Evolutionary conservation across 1,284 basidiomycete genomes (phyloP), one percentile per base, ranked within the genome.

Genomic region (Ganoderma boninense): DNA sequence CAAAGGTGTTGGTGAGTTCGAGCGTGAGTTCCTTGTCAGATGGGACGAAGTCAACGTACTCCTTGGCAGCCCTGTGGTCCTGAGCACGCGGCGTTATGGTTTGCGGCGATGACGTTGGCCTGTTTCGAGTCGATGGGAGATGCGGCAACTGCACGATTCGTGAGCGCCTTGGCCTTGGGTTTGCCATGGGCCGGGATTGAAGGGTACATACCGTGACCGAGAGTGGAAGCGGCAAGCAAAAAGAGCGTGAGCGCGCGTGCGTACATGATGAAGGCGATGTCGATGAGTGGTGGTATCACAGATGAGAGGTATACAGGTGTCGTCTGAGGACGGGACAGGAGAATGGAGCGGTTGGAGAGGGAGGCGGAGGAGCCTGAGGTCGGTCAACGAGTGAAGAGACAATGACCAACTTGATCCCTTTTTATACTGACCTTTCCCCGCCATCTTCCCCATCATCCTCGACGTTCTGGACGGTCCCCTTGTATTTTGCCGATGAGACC

Each of bases 61-160:
- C 69, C 71, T 54, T 59, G 23, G 57, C 73, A 74, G 8, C 73
- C 71, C 20, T 67, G 35, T 11, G 73, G 71, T 4, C 71, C 73
- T 32, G 71, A 70, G 29, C 73, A 74, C 4, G 65, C 70, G 0
- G 62, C 54, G 29, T 74, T 74, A 16, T 49, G 54, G 69, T 71
- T 74, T 38, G 43, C 67, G 0, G 73, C 73, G 40, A 74, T 70
- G 56, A 72, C 69, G 38, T 74, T 72, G 11, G 71, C 73, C n/a
- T 68, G 70, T 11, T 65, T 59, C 3, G 69, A 46, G 49, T 74
- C 73, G 23, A 74, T 74, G 26, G 73, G 73, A 11, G 73, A 69
- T 46, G 71, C 73, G 18, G 69, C 57, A 29, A 64, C 71, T n/a
- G n/a, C n/a, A n/a, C n/a, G n/a, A n/a, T n/a, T n/a, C n/a, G n/a